Conservation (phyloP, 768 basidiomycete species). For the Leucocoprinus birnbaumii region DNA sequence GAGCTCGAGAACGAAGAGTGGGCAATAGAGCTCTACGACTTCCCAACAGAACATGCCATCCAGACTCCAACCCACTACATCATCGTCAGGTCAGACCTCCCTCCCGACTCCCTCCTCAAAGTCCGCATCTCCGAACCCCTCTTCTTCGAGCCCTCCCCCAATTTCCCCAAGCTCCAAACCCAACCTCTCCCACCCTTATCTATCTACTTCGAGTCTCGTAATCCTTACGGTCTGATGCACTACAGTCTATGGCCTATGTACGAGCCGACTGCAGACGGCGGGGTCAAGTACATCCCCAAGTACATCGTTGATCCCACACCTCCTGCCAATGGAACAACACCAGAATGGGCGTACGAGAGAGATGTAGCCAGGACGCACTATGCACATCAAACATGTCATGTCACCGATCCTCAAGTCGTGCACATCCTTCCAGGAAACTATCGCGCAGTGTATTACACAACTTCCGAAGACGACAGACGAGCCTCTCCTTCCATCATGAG, state of each 20-base stretch:
- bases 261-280: conserved; percentile 6
- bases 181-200: conserved; percentile 36
- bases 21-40: conserved; percentile 10
- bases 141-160: conserved; percentile 13
- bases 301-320: conserved; percentile 16
- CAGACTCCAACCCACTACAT: conserved; percentile 1
- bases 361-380: not conserved
- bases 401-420: conserved; percentile 22
- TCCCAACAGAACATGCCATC: not conserved
- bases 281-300: not conserved
- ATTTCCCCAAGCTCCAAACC: conserved; percentile 13
- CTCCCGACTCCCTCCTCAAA: not conserved
- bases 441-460: conserved; percentile 40
- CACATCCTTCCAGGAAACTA: conserved; percentile 40
- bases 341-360: conserved; percentile 19
- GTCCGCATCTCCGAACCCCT: conserved; percentile 11
- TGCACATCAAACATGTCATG: conserved; percentile 13
- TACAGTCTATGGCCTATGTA: conserved; percentile 23
- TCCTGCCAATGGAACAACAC: conserved; percentile 16
- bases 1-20: not conserved
- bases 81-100: not conserved
- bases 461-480: conserved; percentile 26
- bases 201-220: conserved; percentile 28
- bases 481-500: conserved; percentile 30
- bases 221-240: conserved; percentile 30